Evolutionary conservation across 2,329 filamentous ascomycete species (phyloP).

Genomic region (Pestalotiopsis sp.): DNA sequence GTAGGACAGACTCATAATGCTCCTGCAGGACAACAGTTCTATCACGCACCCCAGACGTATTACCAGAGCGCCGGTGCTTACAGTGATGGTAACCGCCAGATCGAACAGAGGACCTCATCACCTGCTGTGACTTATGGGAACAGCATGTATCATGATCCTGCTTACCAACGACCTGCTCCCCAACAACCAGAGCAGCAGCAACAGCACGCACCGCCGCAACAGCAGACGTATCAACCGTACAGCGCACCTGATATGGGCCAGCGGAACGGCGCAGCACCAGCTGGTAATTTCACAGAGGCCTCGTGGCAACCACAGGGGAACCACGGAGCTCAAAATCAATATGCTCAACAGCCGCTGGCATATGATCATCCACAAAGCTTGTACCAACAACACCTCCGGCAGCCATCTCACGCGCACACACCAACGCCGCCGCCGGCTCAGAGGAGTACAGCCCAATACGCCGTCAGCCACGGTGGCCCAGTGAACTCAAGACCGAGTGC

Average conservation of each 20-base stretch:
- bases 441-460: background rate
- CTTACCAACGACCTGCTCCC: conserved; percentile 16
- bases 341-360: background rate
- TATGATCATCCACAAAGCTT: background rate
- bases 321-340: conserved; percentile 2
- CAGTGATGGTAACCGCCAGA: background rate
- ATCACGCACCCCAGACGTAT: conserved; percentile 2
- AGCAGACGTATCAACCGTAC: conserved; percentile 10
- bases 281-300: background rate
- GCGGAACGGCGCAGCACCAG: background rate
- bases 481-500: conserved; percentile 1
- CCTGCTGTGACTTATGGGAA: background rate
- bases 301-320: background rate
- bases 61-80: background rate
- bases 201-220: conserved; percentile 16
- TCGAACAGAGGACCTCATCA: background rate
- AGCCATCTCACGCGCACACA: conserved; percentile 20
- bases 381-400: conserved; percentile 13
- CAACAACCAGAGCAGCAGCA: conserved; percentile 25
- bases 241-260: conserved; percentile 3
- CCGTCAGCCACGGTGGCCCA: background rate
- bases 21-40: conserved; percentile 1
- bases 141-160: conserved; percentile 4
- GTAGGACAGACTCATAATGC: background rate
- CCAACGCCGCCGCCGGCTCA: conserved; percentile 4